Percentiles rank a stretch among this genome's conserved stretches.
Conservation (phyloP, 768 basidiomycete genomes). For the Melanogaster broomeanus region DNA sequence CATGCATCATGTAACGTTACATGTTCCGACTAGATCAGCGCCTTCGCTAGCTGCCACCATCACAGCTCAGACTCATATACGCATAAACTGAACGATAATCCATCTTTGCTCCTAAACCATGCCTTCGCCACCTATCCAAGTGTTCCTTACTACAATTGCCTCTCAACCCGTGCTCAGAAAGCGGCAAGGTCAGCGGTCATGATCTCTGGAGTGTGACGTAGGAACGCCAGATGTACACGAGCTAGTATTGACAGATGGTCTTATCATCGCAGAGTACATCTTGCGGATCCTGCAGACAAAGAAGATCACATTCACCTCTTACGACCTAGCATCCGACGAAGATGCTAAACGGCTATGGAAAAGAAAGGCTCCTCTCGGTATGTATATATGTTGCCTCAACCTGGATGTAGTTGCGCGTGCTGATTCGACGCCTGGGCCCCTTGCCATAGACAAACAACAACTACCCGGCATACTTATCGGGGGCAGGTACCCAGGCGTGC, state of each 20-base stretch:
- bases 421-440: neutral
- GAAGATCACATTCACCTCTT: conserved; percentile 80
- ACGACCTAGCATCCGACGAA: conserved; percentile 85
- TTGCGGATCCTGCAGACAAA: conserved; percentile 82
- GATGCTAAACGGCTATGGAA: conserved; percentile 80
- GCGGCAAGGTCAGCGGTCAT: conserved; percentile 61
- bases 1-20: no score
- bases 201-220: neutral
- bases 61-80: neutral
- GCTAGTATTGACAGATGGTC: neutral
- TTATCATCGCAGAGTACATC: conserved; percentile 61
- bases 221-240: no score
- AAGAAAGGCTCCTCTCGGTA: conserved; percentile 74
- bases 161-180: conserved; percentile 76
- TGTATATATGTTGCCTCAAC: conserved; percentile 13
- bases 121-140: conserved; percentile 81
- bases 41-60: neutral
- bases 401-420: neutral
- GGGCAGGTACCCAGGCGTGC: conserved; percentile 72
- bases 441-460: conserved; percentile 70
- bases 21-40: no score
- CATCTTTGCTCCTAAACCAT: conserved; percentile 37
- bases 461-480: conserved; percentile 84
- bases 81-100: neutral
- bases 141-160: conserved; percentile 85